Percentiles rank a stretch among this genome's conserved stretches.
phyloP scores from a whole-genome alignment of 2,329 filamentous ascomycete genomes.

The Acarospora socialis region DNA sequence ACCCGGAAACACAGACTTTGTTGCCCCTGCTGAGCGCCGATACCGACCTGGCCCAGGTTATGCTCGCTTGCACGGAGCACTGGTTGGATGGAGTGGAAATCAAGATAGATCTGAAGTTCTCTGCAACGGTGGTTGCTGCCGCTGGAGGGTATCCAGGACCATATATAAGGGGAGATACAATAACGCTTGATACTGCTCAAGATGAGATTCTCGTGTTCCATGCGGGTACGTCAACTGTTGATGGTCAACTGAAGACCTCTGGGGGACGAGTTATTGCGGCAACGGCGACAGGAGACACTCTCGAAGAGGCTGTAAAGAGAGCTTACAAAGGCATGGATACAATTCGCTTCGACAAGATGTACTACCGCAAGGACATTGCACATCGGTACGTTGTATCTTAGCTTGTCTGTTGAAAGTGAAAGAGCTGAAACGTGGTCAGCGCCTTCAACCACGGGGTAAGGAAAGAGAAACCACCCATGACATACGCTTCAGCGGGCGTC shows the following conservation, averaged over 20 bases:
- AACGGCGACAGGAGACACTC: constrained; percentile 61
- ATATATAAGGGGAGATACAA: constrained; percentile 64
- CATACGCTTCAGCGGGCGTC: constrained; percentile 86
- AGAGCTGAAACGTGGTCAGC: no score
- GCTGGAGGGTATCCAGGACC: constrained; percentile 79
- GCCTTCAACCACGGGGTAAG: constrained; percentile 8
- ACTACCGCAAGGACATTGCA: constrained; percentile 86
- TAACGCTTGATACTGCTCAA: constrained; percentile 37
- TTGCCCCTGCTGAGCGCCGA: constrained; percentile 62
- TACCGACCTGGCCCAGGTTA: constrained; percentile 74
- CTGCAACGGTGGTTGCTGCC: constrained; percentile 85
- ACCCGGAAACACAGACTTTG: constrained; percentile 81
- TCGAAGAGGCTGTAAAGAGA: constrained; percentile 70
- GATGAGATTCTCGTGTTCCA: constrained; percentile 69
- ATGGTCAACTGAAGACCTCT: constrained; percentile 53
- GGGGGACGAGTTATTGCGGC: constrained; percentile 89
- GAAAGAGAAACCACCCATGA: constrained; percentile 40
- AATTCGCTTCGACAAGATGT: constrained; percentile 78
- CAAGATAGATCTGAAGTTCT: constrained; percentile 54
- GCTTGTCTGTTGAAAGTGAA: no score
- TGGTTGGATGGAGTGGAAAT: constrained; percentile 57
- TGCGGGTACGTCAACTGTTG: constrained; percentile 66
- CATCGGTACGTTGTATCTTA: constrained; percentile 45
- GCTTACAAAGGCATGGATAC: constrained; percentile 73
- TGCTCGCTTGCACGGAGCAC: constrained; percentile 69